phyloP scores from a whole-genome alignment of 352 stramenopile genomes.

The Ophiocytium majus region DNA sequence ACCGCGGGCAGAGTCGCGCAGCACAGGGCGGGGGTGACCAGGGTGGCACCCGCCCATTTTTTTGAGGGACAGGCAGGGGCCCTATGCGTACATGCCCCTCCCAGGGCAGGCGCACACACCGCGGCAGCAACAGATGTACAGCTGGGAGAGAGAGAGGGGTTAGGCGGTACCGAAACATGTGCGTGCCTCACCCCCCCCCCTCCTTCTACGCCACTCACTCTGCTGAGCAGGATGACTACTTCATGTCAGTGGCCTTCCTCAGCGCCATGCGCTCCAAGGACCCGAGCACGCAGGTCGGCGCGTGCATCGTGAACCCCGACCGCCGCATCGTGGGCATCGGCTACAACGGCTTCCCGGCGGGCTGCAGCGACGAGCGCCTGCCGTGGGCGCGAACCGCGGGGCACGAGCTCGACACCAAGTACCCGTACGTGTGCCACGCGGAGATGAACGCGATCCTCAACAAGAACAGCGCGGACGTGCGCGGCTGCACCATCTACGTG shows the following conservation, averaged over 20 bases:
- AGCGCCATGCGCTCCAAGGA: conserved; percentile 98
- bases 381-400: conserved; percentile 81
- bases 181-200: too few species aligned
- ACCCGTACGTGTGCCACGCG: conserved; percentile 95
- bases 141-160: too few species aligned
- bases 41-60: too few species aligned
- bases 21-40: too few species aligned
- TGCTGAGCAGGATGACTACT: conserved; percentile 99
- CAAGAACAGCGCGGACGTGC: conserved; percentile 89
- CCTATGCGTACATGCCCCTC: too few species aligned
- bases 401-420: conserved; percentile 86
- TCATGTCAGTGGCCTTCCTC: conserved; percentile 98
- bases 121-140: too few species aligned
- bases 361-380: conserved; percentile 88
- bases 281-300: conserved; percentile 86
- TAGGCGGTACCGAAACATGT: too few species aligned
- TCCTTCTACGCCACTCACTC: too few species aligned
- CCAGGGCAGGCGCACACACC: too few species aligned
- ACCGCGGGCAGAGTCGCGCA: too few species aligned
- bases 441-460: conserved; percentile 99
- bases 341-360: conserved; percentile 97
- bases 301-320: conserved; percentile 92
- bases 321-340: conserved; percentile 95
- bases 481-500: conserved; percentile 92
- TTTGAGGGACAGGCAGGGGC: too few species aligned